Base-by-base conservation (phyloP, 1,284 basidiomycete genomes). In the Ustilago hordei region DNA sequence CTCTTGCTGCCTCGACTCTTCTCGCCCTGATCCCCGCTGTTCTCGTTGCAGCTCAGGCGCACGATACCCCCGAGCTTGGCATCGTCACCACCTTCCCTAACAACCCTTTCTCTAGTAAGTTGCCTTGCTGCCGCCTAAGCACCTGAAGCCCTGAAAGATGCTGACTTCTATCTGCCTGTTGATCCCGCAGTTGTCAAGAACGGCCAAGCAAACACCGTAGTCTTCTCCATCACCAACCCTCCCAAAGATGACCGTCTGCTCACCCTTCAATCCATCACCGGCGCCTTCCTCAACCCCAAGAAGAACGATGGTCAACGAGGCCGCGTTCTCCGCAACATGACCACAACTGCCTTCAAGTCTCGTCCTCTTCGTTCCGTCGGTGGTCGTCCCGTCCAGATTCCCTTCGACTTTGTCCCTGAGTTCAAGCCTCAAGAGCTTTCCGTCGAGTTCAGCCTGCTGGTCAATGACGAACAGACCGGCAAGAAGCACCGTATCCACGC, bases 291-390 rank as follows among this genome's bases (percentile, higher is more conserved):
- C 47, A 83, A 85, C 68, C 79, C 78, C 39, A 71, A 74, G 53
- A 84, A 84, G 66, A 54, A 45, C 8, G 81, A 84, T 34, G 83
- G 83, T 1, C 77, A 84, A 60, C 66, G 64, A 9, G 80, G 80
- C 28, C 78, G 79, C 47, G 83, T 85, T 34, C 60, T 85, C 54
- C 77, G 83, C 55, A 85, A 85, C 78, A 84, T 85, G 83, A 85
- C 83, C 50, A 79, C 78, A n/a, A 75, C 79, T 23, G 43, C 69
- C 12, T 75, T 80, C 79, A 81, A 84, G 69, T 75, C 74, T 41
- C 75, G 79, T 8, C 78, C 82, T 28, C 74, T 85, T 34, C 69
- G 70, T 28, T 63, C 70, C 48, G 70, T 74, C 23, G 66, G 75
- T 34, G 82, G 80, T 34, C 62, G 77, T 41, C 76, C 83, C 34